Evolutionary conservation across 2,329 filamentous ascomycete genomes (phyloP), one percentile per base, ranked within the genome.

Genomic region (Claviceps quebecensis): DNA sequence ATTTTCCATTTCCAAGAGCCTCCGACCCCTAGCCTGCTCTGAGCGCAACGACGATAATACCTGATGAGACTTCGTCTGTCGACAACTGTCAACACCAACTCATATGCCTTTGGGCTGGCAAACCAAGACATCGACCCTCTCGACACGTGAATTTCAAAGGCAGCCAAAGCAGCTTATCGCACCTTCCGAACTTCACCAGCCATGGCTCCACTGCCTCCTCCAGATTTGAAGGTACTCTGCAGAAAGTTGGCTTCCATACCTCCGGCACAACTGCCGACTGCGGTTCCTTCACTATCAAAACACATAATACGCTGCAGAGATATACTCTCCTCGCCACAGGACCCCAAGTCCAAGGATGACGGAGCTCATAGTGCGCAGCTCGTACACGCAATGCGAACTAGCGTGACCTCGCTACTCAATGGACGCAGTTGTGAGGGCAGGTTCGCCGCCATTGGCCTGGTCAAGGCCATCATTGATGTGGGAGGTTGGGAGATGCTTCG

Each of bases 401-500:
- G 87, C 50, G 73, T 95, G 53, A 83, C 81, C 1, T 82, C 85
- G 13, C 73, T 96, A 14, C 71, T 96, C 37, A 86, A 87, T 62
- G 88, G 91, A 52, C 83, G 83, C 53, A 87, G 72, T 47, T 64
- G 79, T 2, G 80, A 89, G 59, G 87, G 84, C 44, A 80, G 87
- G 60, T 94, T 91, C 70, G 77, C 83, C 17, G 89, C 84, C 6
- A 79, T 86, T 44, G 81, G 86, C 16, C 69, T 96, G 47, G 78
- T 89, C 65, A 96, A 96, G 69, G 79, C 86, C 4, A 73, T 83
- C 4, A 72, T 95, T 44, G 90, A 96, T 60, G 80, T 85, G 41
- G 89, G 89, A 23, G 88, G 88, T 45, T 88, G 86, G 81, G 87
- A 94, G 61, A 80, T 85, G 53, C 73, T 96, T 53, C 81, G 83